Evolutionary conservation across 2,329 filamentous ascomycete genomes (phyloP).

Genomic region (Drechslera avenae): DNA sequence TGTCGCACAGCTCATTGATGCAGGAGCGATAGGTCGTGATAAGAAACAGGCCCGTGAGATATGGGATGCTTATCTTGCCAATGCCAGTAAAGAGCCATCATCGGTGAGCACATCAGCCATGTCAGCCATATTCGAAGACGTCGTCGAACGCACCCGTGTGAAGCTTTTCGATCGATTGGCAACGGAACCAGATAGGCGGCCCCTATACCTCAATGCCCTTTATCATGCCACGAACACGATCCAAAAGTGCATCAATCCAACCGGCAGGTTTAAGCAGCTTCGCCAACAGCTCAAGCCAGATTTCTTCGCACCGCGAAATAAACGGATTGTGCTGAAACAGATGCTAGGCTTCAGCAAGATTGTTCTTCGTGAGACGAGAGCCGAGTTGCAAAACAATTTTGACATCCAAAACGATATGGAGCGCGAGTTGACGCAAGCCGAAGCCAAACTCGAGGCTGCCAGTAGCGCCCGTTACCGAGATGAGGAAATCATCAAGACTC

Average conservation of each 20-base stretch:
- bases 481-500: neutral
- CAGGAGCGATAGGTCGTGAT: neutral
- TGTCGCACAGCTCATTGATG: neutral
- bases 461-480: neutral
- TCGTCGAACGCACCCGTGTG: neutral
- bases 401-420: neutral
- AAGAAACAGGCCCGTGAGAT: neutral
- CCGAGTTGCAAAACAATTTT: neutral
- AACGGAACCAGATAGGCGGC: neutral
- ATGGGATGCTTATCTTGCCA: neutral
- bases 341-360: neutral
- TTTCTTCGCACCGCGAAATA: neutral
- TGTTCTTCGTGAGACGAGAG: neutral
- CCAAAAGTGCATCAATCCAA: neutral
- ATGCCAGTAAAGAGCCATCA: neutral
- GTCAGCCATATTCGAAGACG: neutral
- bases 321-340: neutral
- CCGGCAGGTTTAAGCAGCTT: constrained; percentile 3
- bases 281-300: neutral
- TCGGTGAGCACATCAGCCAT: neutral
- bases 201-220: neutral
- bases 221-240: constrained; percentile 1
- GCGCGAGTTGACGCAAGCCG: neutral
- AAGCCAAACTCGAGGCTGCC: neutral
- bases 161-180: neutral